Evolutionary conservation across 1,284 basidiomycete species (phyloP).

Genomic region (Omphalotus olearius): DNA sequence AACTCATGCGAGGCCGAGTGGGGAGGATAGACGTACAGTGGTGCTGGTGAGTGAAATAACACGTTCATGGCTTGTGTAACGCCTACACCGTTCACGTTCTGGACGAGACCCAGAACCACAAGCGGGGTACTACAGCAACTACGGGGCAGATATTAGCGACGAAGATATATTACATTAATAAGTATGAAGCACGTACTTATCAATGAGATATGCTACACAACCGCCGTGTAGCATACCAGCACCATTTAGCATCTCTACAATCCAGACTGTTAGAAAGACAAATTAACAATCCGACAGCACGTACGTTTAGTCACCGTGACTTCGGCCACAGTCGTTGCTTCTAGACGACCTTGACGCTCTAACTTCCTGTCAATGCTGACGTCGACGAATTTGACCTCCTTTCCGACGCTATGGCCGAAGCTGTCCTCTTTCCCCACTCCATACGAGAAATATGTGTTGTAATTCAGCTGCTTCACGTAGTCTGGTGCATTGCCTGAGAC

Average conservation of each 20-base stretch:
- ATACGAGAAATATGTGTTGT: constrained; percentile 62
- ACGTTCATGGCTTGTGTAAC: constrained; percentile 69
- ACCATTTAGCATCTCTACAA: constrained; percentile 65
- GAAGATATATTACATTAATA: neutral
- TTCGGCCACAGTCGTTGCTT: constrained; percentile 58
- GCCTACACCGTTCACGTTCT: constrained; percentile 63
- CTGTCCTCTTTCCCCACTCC: constrained; percentile 57
- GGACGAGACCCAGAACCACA: constrained; percentile 55
- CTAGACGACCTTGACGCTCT: constrained; percentile 43
- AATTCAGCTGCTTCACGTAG: constrained; percentile 57
- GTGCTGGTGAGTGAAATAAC: constrained; percentile 61
- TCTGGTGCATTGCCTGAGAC: constrained; percentile 59
- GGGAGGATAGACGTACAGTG: constrained; percentile 38
- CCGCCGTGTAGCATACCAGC: constrained; percentile 71
- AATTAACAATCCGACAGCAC: constrained; percentile 17
- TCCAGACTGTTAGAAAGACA: constrained; percentile 10
- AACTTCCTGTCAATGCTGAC: constrained; percentile 43
- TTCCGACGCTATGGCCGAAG: constrained; percentile 58
- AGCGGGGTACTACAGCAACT: constrained; percentile 62
- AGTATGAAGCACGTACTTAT: constrained; percentile 44
- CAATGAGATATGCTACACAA: constrained; percentile 65
- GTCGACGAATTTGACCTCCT: constrained; percentile 53
- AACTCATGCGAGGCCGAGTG: neutral
- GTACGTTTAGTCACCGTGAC: constrained; percentile 54
- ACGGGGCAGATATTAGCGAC: neutral